Base-by-base conservation (phyloP, 257 asterid species). In the Solanum bulbocastanum region DNA sequence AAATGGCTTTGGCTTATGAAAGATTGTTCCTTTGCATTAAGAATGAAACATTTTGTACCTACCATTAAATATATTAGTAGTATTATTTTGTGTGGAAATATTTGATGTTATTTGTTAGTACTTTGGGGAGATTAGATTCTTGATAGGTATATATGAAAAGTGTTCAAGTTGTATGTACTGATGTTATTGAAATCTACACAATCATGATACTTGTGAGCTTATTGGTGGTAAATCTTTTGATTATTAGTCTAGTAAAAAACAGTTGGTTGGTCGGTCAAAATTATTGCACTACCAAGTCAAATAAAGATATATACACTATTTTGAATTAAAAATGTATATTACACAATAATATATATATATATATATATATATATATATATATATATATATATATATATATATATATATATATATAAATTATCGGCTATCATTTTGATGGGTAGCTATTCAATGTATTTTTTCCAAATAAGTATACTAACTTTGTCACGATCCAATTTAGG, bases 1-100 rank as follows among this genome's bases (percentile, higher is more conserved):
- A 95, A 89, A 96, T 95, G 99, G 96, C 99, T 7, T 36, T 94
- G 92, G 98, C 99, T 56, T 94, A 96, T 91, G 99, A 96, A 83
- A 94, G 98, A 88, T 87, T 96, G 90, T 96, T 96, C 83, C 95
- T 95, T 83, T 96, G 98, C 83, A 93, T 96, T 69, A 94, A 94
- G 88, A 93, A 95, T 85, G 93, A 93, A 56, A 92, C 96, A 12
- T 96, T 91, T 79, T 96, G 99, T 88, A 88, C 84, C 83, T 95
- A 94, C 88, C 90, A 89, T 40, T 94, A 92, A 92, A 92, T 27
- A 60, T 58, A 30, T 5, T 52, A 16, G 62, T 52, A 44, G 0
- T 73, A 5, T 10, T 36, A 22, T 15, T 37, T 36, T 35, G 0
- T 36, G 3, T 22, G 27, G 25, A 27, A 44, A 44, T 18, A 27